Evolutionary conservation across 1,284 basidiomycete species (phyloP), one percentile per base, ranked within the genome.

Genomic region (Malassezia furfur): DNA sequence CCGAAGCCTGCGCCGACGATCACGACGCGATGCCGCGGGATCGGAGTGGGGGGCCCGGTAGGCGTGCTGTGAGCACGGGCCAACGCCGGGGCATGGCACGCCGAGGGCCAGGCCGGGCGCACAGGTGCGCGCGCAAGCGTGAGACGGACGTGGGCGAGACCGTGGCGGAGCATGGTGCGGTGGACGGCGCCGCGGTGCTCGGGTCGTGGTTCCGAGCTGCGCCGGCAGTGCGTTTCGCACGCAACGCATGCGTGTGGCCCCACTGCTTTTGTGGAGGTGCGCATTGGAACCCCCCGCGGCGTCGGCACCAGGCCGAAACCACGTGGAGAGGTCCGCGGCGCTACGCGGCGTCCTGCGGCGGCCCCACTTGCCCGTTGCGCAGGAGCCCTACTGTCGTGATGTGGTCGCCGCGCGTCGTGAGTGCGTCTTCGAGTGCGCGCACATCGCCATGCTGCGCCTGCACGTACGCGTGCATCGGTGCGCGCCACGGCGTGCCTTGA

Each of bases 361-460:
- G 43, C 17, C 43, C 43, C 3, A 45, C 4, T 6, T 45, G 43
- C 5, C 43, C 43, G 15, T 45, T 45, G 25, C 43, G 43, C 10
- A 12, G 15, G 15, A 49, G 21, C 7, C 54, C 48, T 1, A 50
- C 36, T 5, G 54, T 55, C 7, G 39, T 25, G 2, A 50, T 32
- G 31, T 55, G 54, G 0, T 37, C 54, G 14, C 54, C 54, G 14
- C 54, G 54, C 19, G 25, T 12, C 14, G 25, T 17, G 6, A 51
- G 8, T 14, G 32, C 32, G 7, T 28, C 7, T 2, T 41, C 31
- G 0, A 40, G 14, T 10, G 22, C 14, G 1, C 14, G 28, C 21
- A 31, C 7, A 21, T 40, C 8, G 36, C 19, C 36, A 8, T 14
- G 12, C 14, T 40, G 40, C 19, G 47, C 34, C 5, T 11, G 41